A percentile compares a stretch with the other conserved stretches of the same genome.
phyloP scores from a whole-genome alignment of 106 monocot genomes.

The Dioscorea alata region DNA sequence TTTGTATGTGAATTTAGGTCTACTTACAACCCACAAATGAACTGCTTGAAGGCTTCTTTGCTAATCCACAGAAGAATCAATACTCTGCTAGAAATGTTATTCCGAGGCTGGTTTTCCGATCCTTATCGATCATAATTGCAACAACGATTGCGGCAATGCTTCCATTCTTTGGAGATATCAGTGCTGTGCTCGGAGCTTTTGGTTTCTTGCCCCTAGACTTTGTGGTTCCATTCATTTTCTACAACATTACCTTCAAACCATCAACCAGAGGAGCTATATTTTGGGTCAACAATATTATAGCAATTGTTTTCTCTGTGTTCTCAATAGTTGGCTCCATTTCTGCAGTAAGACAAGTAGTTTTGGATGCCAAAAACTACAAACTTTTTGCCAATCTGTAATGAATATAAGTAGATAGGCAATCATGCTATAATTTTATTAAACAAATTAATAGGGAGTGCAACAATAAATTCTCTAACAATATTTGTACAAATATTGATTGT shows the following conservation, averaged over 20 bases:
- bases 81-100: conserved; percentile 65
- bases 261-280: conserved; percentile 42
- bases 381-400: conserved; percentile 29
- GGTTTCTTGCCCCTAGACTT: conserved; percentile 92
- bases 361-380: conserved; percentile 29
- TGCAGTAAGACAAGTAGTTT: conserved; percentile 35
- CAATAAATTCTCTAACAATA: no score
- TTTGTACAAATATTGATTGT: no score
- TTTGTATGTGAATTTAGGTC: conserved; percentile 29
- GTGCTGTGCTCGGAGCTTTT: conserved; percentile 75
- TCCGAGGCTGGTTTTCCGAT: conserved; percentile 63
- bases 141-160: conserved; percentile 83
- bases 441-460: no score
- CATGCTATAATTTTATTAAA: no score
- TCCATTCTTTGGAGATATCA: conserved; percentile 94
- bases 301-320: conserved; percentile 42
- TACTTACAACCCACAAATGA: conserved; percentile 93
- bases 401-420: no score
- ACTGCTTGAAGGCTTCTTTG: conserved; percentile 62
- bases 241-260: conserved; percentile 77
- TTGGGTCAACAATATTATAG: conserved; percentile 63
- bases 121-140: conserved; percentile 39
- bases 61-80: conserved; percentile 47
- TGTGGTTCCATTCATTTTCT: conserved; percentile 61
- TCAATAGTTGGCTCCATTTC: conserved; percentile 47